Base-by-base conservation (phyloP, 208 protist genomes). In the Acanthamoeba sp. region DNA sequence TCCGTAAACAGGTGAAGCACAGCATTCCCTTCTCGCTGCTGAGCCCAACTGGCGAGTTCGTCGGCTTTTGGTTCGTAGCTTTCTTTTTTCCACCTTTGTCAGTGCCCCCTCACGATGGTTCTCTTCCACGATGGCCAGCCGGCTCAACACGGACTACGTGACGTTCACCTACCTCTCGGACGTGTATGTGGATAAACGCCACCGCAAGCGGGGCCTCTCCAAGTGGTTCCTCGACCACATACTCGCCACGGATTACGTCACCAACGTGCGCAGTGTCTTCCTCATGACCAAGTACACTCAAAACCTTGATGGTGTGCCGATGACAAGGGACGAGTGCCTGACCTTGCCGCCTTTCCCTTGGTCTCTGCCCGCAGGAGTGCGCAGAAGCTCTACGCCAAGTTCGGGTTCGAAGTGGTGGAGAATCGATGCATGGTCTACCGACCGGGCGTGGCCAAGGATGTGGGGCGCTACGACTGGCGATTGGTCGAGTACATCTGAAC, bases 371-470 rank as follows among this genome's bases (percentile, higher is more conserved):
- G 18, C 59, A 66, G 59, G 59, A 66, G 59, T 66, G 59, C 59
- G n/a, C 59, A 66, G 59, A 66, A 66, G 59, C 59, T 66, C 59
- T 66, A 66, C n/a, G 59, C 59, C 59, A 66, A 66, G 59, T 66
- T 66, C 59, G 59, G 59, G 7, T 66, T 66, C 59, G 59, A 66
- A 32, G 59, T 66, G n/a, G 59, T 66, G 27, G 59, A 66, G 20
- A 66, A 66, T 14, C 59, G 59, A 66, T 66, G 59, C 59, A 66
- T 66, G 59, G 59, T 66, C 59, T 66, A 66, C n/a, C 59, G 20
- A 66, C 59, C 59, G n/a, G 59, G 59, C 2, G 59, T 66, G 59
- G 59, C 59, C 59, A 66, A 66, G 59, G 59, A 66, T 14, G 59
- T 66, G 27, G 59, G 59, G 27, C 59, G 59, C 59, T 66, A 66